Evolutionary conservation across 2,329 filamentous ascomycete genomes (phyloP), one percentile per base, ranked within the genome.

Genomic region (Calonectria naviculata): DNA sequence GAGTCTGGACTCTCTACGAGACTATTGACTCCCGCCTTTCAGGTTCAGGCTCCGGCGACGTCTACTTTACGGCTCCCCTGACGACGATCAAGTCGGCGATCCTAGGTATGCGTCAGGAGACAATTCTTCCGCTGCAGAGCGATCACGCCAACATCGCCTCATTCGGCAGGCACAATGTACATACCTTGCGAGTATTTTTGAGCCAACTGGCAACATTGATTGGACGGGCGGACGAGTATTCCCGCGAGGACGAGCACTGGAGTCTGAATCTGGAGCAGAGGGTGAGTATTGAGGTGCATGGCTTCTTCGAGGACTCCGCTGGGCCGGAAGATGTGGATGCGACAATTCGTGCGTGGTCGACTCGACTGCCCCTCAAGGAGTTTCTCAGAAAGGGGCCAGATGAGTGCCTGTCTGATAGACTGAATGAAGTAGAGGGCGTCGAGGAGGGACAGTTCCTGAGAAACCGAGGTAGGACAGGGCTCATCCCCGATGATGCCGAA

Each of bases 1-100:
- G 86, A 8, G 84, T 92, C 15, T 92, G 90, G 89, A 90, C 89
- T 0, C 88, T 92, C 46, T 89, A 92, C 70, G 90, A 92, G 75
- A 92, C 89, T 0, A 85, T 89, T 9, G 90, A 92, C 77, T 91
- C 90, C 1, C 85, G 86, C 1, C 82, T 92, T 5, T 88, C 87
- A 0, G 86, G 86, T 0, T 77, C 82, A 2, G 83, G 82, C 1
- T 77, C 79, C 8, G 77, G 81, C 5, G 87, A 88, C 65, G 84
- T 91, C 3, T 89, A 89, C 74, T 91, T 92, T 69, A 88, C 88
- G 9, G 89, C 89, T 0, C 89, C 90, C 0, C 81, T 92, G 19
- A 88, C 89, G 0, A 91, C 90, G 0, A 88, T 89, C 76, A 89
- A 89, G 71, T 90, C 88, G 0, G 86, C 83, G 9, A 83, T 90